Base-by-base conservation (phyloP, 257 asterid genomes). In the Perilla frutescens region DNA sequence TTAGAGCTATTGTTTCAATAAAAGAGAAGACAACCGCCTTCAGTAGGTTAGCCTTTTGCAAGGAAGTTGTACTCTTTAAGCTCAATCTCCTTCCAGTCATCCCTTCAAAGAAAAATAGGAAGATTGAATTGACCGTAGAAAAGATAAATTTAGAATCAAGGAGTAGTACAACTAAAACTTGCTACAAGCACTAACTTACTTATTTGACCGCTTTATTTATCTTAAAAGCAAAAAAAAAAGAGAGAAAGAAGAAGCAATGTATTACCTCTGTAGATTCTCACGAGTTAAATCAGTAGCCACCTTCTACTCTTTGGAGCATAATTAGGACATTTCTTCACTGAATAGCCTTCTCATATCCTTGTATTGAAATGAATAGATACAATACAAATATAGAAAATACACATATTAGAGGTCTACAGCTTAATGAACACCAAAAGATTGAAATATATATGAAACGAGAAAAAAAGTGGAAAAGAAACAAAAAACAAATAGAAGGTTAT, bases 41-140 rank as follows among this genome's bases (percentile, higher is more conserved):
- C n/a, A n/a, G n/a, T n/a, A n/a, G n/a, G n/a, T 82, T 75, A 97
- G 73, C 99, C 99, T 80, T 89, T 90, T 5, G 99, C 99, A 65
- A 85, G 89, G 84, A 95, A 95, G 89, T 95, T 95, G 75, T 90
- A 95, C 77, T 90, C 98, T 77, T 95, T 95, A 68, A 93, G 91
- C 79, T 89, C 96, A 75, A 95, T 41, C 67, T 92, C 96, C 83
- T 84, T 89, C 99, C 98, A 92, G 26, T 92, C 99, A 63, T 94
- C 99, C 87, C 98, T 93, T 67, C 80, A 88, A 66, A 73, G 14
- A 63, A 75, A 67, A 47, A 64, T 26, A 68, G n/a, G 49, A 47
- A 68, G 54, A 53, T 29, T 59, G 0, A 48, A n/a, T 32, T 4
- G 66, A 48, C 12, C 2, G 45, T 20, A 37, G 54, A 50, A 2